Evolutionary conservation across 148 eudicot genomes (phyloP).

Genomic region (Simmondsia chinensis): DNA sequence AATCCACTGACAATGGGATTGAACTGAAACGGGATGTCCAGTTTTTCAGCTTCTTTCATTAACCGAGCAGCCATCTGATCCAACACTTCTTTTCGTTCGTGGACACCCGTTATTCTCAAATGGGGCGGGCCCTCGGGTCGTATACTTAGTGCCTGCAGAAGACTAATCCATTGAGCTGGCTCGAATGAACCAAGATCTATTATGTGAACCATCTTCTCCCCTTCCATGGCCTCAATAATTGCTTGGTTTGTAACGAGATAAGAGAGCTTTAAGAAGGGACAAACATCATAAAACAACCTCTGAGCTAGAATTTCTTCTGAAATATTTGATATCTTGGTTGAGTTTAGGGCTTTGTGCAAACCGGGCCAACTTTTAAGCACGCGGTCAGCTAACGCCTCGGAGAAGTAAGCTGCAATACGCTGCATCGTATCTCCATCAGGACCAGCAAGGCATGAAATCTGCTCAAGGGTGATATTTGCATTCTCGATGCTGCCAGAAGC

Average conservation of each 20-base stretch:
- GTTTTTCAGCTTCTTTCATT: slow-evolving; percentile 58
- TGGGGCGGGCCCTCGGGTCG: slow-evolving; percentile 69
- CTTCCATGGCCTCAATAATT: slow-evolving; percentile 67
- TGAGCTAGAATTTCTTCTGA: slow-evolving; percentile 39
- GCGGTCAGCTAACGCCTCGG: slow-evolving; percentile 66
- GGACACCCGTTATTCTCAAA: slow-evolving; percentile 61
- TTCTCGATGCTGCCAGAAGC: slow-evolving; percentile 37
- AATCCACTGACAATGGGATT: slow-evolving; percentile 42
- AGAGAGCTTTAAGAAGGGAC: slow-evolving; percentile 47
- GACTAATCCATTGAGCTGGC: slow-evolving; percentile 71
- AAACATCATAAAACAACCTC: slow-evolving; percentile 51
- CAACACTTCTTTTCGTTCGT: slow-evolving; percentile 49
- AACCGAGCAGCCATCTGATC: slow-evolving; percentile 48
- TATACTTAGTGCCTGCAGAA: slow-evolving; percentile 37
- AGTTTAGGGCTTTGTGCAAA: slow-evolving; percentile 54
- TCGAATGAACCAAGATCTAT: slow-evolving; percentile 56
- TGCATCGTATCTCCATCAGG: slow-evolving; percentile 72
- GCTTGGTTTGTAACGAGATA: slow-evolving; percentile 64
- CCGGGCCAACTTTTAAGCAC: slow-evolving; percentile 57
- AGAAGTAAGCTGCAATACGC: slow-evolving; percentile 63
- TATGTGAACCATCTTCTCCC: slow-evolving; percentile 63
- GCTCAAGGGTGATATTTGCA: slow-evolving; percentile 46
- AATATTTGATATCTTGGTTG: slow-evolving; percentile 27
- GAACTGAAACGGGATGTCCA: slow-evolving; percentile 69
- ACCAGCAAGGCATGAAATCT: slow-evolving; percentile 51